phyloP scores from a whole-genome alignment of 768 basidiomycete genomes.

The Trametes cubensis region DNA sequence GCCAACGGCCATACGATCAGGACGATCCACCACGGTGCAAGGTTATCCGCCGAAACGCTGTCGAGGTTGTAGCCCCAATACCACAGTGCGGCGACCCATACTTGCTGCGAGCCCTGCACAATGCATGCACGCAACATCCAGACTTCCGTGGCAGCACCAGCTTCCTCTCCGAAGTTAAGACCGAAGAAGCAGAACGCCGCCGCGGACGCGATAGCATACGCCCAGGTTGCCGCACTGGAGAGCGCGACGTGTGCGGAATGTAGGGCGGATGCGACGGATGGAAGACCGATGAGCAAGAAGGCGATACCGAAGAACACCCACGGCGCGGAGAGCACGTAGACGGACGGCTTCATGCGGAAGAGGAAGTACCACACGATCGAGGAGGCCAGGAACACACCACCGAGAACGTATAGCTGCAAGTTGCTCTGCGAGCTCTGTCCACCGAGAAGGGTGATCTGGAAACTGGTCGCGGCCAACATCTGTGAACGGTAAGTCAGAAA shows the following conservation, averaged over 20 bases:
- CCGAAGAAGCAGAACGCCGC: conserved; percentile 94
- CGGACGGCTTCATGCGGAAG: conserved; percentile 85
- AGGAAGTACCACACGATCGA: conserved; percentile 89
- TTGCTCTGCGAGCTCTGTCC: conserved; percentile 84
- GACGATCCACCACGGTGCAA: conserved; percentile 85
- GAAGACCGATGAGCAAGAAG: conserved; percentile 90
- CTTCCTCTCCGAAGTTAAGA: conserved; percentile 96
- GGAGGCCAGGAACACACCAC: conserved; percentile 82
- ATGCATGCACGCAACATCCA: conserved; percentile 91
- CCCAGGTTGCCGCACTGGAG: conserved; percentile 83
- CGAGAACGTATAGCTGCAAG: conserved; percentile 87
- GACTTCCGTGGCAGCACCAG: conserved; percentile 92
- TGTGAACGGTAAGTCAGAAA: conserved; percentile 28
- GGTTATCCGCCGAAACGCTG: conserved; percentile 48
- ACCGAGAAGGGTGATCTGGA: conserved; percentile 89
- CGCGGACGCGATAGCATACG: conserved; percentile 89
- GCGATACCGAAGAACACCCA: conserved; percentile 92
- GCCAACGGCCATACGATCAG: conserved; percentile 82
- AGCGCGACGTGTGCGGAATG: conserved; percentile 65
- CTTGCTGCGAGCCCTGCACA: conserved; percentile 93
- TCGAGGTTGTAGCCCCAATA: conserved; percentile 91
- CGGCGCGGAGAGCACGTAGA: conserved; percentile 82
- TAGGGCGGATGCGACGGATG: conserved; percentile 67
- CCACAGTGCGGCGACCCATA: conserved; percentile 96
- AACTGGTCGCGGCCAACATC: conserved; percentile 91